phyloP scores from a whole-genome alignment of 768 basidiomycete genomes.

The Tylopilus balloui region DNA sequence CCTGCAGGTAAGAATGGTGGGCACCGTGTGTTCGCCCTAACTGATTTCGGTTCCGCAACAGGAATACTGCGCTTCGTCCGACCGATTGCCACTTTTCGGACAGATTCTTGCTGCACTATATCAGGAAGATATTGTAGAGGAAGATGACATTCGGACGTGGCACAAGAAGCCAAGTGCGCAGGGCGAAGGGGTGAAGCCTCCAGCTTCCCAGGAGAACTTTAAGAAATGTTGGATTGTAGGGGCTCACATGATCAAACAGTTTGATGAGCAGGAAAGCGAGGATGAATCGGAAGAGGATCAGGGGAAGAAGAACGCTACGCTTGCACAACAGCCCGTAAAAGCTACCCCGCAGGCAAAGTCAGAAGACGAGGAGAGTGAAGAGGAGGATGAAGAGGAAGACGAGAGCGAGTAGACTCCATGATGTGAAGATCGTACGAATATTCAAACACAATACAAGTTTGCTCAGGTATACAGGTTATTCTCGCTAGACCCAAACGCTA shows the following conservation, averaged over 20 bases:
- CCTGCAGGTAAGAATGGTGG: constrained; percentile 55
- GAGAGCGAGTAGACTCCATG: constrained; percentile 14
- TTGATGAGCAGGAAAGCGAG: constrained; percentile 70
- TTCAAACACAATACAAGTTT: constrained; percentile 4
- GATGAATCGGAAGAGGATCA: constrained; percentile 35
- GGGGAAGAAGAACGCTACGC: constrained; percentile 8
- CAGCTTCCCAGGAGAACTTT: constrained; percentile 47
- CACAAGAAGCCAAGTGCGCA: constrained; percentile 54
- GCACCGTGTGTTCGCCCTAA: neutral
- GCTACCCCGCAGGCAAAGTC: neutral
- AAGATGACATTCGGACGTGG: constrained; percentile 89
- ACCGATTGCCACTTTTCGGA: constrained; percentile 70
- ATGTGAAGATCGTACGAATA: constrained; percentile 6
- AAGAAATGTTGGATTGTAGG: constrained; percentile 68
- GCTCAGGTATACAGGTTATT: neutral
- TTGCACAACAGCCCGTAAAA: neutral
- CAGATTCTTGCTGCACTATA: constrained; percentile 84
- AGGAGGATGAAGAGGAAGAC: constrained; percentile 14
- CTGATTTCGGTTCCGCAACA: constrained; percentile 26
- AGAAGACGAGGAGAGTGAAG: constrained; percentile 8
- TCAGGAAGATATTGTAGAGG: constrained; percentile 87
- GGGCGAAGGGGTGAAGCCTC: constrained; percentile 44
- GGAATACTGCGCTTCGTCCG: constrained; percentile 63
- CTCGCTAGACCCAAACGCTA: neutral
- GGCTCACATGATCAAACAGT: constrained; percentile 73